Conservation (phyloP, 352 stramenopile species). For the Pythium oligandrum region DNA sequence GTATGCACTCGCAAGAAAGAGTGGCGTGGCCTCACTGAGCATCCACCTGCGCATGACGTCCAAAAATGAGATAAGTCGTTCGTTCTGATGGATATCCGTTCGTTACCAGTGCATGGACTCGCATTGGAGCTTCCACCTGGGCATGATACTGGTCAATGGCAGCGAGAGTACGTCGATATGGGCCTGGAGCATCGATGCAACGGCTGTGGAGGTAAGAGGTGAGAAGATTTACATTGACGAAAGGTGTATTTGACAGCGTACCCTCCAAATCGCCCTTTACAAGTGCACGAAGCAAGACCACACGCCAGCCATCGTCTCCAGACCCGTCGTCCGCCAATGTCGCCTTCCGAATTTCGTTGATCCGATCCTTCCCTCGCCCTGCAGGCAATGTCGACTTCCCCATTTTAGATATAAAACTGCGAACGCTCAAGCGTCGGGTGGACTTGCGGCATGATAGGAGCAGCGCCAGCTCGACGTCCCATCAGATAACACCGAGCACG, state of each 20-base stretch:
- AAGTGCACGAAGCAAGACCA: slow-evolving; percentile 5
- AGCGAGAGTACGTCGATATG: slow-evolving; percentile 49
- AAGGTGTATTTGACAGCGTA: slow-evolving; percentile 2
- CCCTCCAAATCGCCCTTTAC: slow-evolving; percentile 19
- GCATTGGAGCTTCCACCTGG: slow-evolving; percentile 54
- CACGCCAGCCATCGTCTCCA: too few species aligned
- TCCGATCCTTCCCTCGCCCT: too few species aligned
- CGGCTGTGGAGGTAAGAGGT: slow-evolving; percentile 15
- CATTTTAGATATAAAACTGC: too few species aligned
- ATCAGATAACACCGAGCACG: too few species aligned
- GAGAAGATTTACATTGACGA: neutral
- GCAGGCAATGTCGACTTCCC: too few species aligned
- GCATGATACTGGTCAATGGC: slow-evolving; percentile 52
- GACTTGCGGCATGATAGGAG: too few species aligned
- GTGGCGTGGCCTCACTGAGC: slow-evolving; percentile 49
- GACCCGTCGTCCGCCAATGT: too few species aligned
- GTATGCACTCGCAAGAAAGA: slow-evolving; percentile 63
- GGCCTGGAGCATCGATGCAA: slow-evolving; percentile 24
- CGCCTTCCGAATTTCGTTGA: too few species aligned
- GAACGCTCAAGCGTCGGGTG: too few species aligned
- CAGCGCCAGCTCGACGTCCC: too few species aligned
- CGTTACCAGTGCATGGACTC: slow-evolving; percentile 57
- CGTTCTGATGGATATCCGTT: neutral
- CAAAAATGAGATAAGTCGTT: neutral
- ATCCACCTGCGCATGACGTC: slow-evolving; percentile 39